Base-by-base conservation (phyloP, 2,329 filamentous ascomycete genomes). In the Penicillium vulpinum region DNA sequence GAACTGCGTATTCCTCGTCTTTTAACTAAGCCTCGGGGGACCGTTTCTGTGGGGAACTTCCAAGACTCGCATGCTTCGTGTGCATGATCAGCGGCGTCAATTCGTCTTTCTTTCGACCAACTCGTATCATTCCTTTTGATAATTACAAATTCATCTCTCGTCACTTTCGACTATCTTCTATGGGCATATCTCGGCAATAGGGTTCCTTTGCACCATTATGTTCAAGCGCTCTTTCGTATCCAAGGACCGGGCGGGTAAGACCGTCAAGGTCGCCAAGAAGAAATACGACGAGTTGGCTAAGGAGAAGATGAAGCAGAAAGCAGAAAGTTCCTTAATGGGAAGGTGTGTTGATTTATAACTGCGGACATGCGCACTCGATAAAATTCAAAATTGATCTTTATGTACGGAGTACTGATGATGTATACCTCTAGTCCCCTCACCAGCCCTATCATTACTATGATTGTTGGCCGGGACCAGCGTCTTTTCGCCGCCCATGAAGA, bases 401-500 rank as follows among this genome's bases (percentile, higher is more conserved):
- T 35, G 40, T 43, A 22, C 48, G 60, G 48, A 51, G 40, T 43
- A 22, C 48, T 60, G 48, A 51, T 31, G 46, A 60, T 66, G 44
- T 75, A 15, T 24, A 1, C 11, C 26, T 54, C 31, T 61, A 80
- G 78, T 64, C 72, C 75, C 67, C 79, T 86, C 69, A 83, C 83
- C 67, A 84, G 82, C 65, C 89, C 92, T 71, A 95, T 96, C 77
- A 83, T 96, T 77, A 96, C 92, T 59, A 81, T 97, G 67, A 87
- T 89, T 66, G 87, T 97, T 72, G 92, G 92, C 67, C 80, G 80
- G 68, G 92, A 96, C 71, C 88, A 89, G 74, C 89, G 92, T 70
- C 83, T 96, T 75, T 97, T 97, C 82, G 92, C 92, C 69, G 92
- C 92, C 71, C 92, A 97, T 78, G 91, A 97, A 82, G 90, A 96